A percentile compares a stretch with the other conserved stretches of the same genome.
Conservation (phyloP, 2,329 filamentous ascomycete species). For the Claviceps monticola region DNA sequence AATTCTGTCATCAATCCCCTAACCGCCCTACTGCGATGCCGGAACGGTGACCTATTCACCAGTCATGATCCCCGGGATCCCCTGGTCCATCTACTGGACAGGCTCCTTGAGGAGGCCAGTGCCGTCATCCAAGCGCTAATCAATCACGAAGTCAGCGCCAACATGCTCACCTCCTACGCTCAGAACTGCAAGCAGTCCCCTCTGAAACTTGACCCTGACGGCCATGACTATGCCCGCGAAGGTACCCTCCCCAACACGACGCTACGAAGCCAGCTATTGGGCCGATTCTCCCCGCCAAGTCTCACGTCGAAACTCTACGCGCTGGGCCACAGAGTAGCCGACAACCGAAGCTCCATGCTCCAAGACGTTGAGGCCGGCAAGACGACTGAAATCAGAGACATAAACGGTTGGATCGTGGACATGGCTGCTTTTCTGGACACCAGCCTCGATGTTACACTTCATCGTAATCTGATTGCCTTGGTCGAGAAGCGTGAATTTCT, state of each 20-base stretch:
- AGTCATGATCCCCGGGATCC: conserved; percentile 17
- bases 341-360: conserved; percentile 49
- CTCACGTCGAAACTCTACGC: conserved; percentile 32
- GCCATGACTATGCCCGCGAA: neutral
- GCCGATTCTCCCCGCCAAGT: conserved; percentile 26
- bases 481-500: conserved; percentile 25
- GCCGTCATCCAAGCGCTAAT: conserved; percentile 57
- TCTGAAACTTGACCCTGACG: neutral
- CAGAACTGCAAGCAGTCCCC: neutral
- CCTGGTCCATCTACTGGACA: conserved; percentile 47
- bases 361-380: conserved; percentile 41
- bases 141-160: conserved; percentile 35
- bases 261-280: conserved; percentile 2
- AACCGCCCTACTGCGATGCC: conserved; percentile 62
- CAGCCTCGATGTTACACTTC: conserved; percentile 20
- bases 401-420: conserved; percentile 45
- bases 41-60: conserved; percentile 62
- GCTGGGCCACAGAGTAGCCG: conserved; percentile 32
- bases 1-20: conserved; percentile 75
- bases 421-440: conserved; percentile 26
- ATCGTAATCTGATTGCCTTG: conserved; percentile 28
- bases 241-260: neutral
- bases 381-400: conserved; percentile 40
- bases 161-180: conserved; percentile 19
- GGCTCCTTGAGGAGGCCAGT: conserved; percentile 61